Percentiles rank a stretch among this genome's conserved stretches.
Conservation (phyloP, 768 basidiomycete genomes). For the Pisolithus marmoratus region DNA sequence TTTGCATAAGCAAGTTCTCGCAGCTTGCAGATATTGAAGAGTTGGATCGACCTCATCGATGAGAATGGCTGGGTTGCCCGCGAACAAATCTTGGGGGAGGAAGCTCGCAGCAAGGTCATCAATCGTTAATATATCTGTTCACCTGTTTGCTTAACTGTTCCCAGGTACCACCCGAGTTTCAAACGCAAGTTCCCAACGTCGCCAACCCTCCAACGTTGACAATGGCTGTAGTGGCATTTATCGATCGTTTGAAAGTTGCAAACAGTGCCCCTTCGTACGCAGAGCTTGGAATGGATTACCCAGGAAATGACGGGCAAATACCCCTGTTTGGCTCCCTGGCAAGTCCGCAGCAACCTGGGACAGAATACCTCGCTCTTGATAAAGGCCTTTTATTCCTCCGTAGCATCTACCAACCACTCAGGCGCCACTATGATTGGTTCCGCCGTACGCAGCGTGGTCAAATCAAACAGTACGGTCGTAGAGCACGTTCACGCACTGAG, state of each 20-base stretch:
- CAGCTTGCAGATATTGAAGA: constrained; percentile 83
- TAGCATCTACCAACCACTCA: constrained; percentile 77
- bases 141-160: background rate
- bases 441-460: constrained; percentile 89
- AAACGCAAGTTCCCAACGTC: constrained; percentile 88
- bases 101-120: constrained; percentile 84
- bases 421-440: constrained; percentile 96
- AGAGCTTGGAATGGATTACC: constrained; percentile 61
- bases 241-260: constrained; percentile 56
- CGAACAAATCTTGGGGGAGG: constrained; percentile 95
- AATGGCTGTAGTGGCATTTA: constrained; percentile 91
- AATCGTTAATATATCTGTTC: background rate
- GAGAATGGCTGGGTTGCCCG: constrained; percentile 94
- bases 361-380: constrained; percentile 51
- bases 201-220: constrained; percentile 94
- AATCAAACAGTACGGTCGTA: constrained; percentile 83
- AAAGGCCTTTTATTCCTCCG: constrained; percentile 64
- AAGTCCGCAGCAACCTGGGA: constrained; percentile 28
- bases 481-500: constrained; percentile 81
- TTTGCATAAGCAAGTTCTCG: background rate
- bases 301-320: constrained; percentile 40
- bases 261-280: constrained; percentile 44
- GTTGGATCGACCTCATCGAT: constrained; percentile 89
- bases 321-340: constrained; percentile 32
- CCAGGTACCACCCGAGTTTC: constrained; percentile 85